Conservation (phyloP, 2,329 filamentous ascomycete species). For the Polytolypa hystricis region DNA sequence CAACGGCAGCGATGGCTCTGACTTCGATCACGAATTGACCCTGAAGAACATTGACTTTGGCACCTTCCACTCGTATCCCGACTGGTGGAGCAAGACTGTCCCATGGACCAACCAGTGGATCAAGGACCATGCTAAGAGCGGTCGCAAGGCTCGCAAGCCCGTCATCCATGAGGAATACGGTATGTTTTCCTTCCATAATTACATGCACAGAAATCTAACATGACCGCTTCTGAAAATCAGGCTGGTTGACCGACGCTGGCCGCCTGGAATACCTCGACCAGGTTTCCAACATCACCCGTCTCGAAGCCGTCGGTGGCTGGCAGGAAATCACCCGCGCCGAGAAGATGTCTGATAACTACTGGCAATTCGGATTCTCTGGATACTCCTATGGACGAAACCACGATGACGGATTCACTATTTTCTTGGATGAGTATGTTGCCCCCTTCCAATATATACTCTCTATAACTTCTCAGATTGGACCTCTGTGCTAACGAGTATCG, state of each 20-base stretch:
- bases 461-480: not conserved
- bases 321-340: conserved; percentile 39
- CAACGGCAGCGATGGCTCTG: conserved; percentile 38
- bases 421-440: conserved; percentile 33
- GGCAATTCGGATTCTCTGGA: conserved; percentile 43
- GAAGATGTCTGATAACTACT: conserved; percentile 44
- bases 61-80: conserved; percentile 46
- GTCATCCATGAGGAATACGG: conserved; percentile 46
- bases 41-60: conserved; percentile 44
- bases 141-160: conserved; percentile 37
- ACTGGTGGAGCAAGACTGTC: conserved; percentile 44
- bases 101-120: conserved; percentile 46
- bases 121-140: conserved; percentile 40
- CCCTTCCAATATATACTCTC: not conserved
- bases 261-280: conserved; percentile 37
- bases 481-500: not conserved
- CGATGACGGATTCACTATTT: conserved; percentile 48
- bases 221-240: too few relatives aligned
- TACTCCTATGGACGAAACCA: conserved; percentile 46
- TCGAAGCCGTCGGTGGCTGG: conserved; percentile 39
- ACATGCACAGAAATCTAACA: too few relatives aligned
- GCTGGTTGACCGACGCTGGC: conserved; percentile 42
- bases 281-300: conserved; percentile 33
- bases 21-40: conserved; percentile 42
- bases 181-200: not conserved